These are phyloP conservation scores for Yamadazyma friedrichii DNA, from an alignment of 1,139 yeast genomes.

Conservation along the genomic window DNA sequence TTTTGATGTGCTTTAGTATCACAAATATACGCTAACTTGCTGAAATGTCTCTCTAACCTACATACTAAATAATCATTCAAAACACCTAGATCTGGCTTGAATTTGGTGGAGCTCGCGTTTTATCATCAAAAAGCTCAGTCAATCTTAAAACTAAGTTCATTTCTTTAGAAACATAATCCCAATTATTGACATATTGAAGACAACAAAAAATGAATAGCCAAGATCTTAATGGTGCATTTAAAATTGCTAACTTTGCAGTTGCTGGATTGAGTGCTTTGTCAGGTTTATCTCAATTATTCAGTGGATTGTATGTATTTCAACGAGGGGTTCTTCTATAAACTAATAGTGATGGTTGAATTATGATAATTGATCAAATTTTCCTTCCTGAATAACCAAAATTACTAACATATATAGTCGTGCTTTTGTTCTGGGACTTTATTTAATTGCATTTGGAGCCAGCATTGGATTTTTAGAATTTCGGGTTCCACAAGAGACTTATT, in stretches of 20 bases:
- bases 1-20: too few relatives aligned
- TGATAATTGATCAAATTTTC: too few relatives aligned
- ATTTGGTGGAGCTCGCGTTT: slow-evolving; percentile 1
- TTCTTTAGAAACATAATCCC: too few relatives aligned
- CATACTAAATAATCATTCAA: too few relatives aligned
- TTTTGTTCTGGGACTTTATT: slow-evolving; percentile 57
- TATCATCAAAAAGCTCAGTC: not conserved
- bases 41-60: too few relatives aligned
- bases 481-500: slow-evolving; percentile 64
- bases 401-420: slow-evolving; percentile 23
- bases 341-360: too few relatives aligned
- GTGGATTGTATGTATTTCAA: slow-evolving; percentile 47
- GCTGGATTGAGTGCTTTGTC: slow-evolving; percentile 56
- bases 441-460: slow-evolving; percentile 53
- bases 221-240: slow-evolving; percentile 55
- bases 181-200: too few relatives aligned
- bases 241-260: slow-evolving; percentile 60
- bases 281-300: slow-evolving; percentile 60
- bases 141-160: not conserved
- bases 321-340: not conserved
- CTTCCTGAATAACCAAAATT: not conserved
- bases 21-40: too few relatives aligned
- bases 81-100: too few relatives aligned
- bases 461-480: slow-evolving; percentile 62
- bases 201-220: slow-evolving; percentile 23